Conservation (phyloP, 1,284 basidiomycete species). For the Kwoniella shivajii region DNA sequence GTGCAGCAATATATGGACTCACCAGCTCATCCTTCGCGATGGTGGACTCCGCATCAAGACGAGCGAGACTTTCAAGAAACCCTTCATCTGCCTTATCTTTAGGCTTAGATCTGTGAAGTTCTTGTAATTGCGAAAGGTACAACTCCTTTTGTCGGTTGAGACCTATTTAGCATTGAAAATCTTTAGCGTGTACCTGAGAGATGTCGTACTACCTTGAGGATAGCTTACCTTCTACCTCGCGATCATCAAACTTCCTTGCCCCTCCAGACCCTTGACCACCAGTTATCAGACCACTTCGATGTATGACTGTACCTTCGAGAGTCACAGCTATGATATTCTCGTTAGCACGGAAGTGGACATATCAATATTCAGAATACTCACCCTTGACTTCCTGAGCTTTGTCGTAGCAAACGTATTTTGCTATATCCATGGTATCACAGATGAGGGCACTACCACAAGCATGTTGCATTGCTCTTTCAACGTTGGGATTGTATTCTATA, state of each 20-base stretch:
- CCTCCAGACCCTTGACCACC: conserved; percentile 78
- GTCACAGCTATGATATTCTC: conserved; percentile 72
- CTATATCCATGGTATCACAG: conserved; percentile 92
- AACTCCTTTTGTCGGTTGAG: conserved; percentile 73
- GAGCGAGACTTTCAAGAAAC: conserved; percentile 72
- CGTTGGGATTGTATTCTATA: conserved; percentile 79
- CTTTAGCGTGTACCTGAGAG: too few species aligned
- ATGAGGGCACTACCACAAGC: conserved; percentile 94
- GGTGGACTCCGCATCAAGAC: conserved; percentile 72
- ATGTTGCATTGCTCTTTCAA: conserved; percentile 93
- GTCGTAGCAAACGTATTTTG: conserved; percentile 87
- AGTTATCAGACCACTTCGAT: conserved; percentile 96
- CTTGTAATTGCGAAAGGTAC: conserved; percentile 75
- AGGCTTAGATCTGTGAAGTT: conserved; percentile 78
- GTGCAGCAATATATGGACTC: conserved; percentile 29
- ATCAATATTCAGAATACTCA: conserved; percentile 48
- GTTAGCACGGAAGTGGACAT: neutral
- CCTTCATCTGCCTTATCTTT: conserved; percentile 79
- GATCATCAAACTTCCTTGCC: conserved; percentile 88
- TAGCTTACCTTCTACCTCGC: conserved; percentile 76
- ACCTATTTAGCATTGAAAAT: too few species aligned
- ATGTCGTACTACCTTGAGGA: too few species aligned
- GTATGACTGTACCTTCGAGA: conserved; percentile 93
- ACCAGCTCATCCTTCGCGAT: conserved; percentile 83
- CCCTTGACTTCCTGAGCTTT: conserved; percentile 95